phyloP scores from a whole-genome alignment of 371 early-diverging fungal genomes.

The Lichtheimia ornata region DNA sequence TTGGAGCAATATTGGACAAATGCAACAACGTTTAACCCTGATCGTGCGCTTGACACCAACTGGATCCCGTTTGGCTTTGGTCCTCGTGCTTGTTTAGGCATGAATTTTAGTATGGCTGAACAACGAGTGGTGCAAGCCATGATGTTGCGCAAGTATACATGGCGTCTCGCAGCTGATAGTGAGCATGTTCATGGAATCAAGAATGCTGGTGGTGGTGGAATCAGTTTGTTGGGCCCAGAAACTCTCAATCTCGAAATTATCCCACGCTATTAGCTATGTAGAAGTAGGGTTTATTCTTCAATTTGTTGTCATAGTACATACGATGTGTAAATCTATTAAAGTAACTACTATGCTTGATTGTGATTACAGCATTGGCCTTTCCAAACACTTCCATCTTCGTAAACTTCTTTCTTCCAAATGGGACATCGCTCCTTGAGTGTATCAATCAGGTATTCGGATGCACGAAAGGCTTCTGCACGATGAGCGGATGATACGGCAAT shows the following conservation, averaged over 20 bases:
- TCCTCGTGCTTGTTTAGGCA: conserved; percentile 37
- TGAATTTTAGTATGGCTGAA: conserved; percentile 34
- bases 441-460: conserved; percentile 82
- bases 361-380: conserved; percentile 49
- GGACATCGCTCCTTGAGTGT: conserved; percentile 81
- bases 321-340: not conserved
- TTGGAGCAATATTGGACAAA: conserved; percentile 28
- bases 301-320: not conserved
- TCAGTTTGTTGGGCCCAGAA: conserved; percentile 32
- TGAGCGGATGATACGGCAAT: conserved; percentile 82
- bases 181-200: conserved; percentile 26
- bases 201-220: conserved; percentile 22
- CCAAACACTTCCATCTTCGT: conserved; percentile 80
- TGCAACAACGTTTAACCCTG: conserved; percentile 31
- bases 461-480: conserved; percentile 73
- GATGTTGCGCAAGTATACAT: conserved; percentile 21
- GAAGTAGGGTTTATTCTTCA: not conserved
- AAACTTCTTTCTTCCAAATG: conserved; percentile 91
- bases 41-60: conserved; percentile 6
- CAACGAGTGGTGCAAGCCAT: conserved; percentile 26
- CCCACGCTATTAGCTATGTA: conserved; percentile 28
- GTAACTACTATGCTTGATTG: not conserved
- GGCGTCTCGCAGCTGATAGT: conserved; percentile 21
- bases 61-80: conserved; percentile 45
- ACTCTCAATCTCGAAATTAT: conserved; percentile 18